Base-by-base conservation (phyloP, 2,329 filamentous ascomycete species). In the Coleophoma crateriformis region DNA sequence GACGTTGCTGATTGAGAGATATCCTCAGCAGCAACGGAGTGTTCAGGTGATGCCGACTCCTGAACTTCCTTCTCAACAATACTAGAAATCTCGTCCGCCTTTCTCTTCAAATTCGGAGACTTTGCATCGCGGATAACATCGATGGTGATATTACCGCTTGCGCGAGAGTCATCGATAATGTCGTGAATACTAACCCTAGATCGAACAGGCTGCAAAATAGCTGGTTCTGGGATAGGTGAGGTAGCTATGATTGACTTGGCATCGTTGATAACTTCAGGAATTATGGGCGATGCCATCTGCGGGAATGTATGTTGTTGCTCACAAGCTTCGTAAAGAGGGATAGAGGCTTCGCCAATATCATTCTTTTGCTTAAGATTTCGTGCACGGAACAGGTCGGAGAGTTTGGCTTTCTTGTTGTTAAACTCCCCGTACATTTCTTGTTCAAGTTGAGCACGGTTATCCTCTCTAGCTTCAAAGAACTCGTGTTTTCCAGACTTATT, bases 381-480 rank as follows among this genome's bases (percentile, higher is more conserved):
- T 14, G 13, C n/a, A 42, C 13, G 13, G 7, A 15, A 14, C 13
- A 17, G 22, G 15, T 14, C 13, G 6, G 15, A 19, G 2, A 19
- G 7, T 7, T 8, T 42, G 14, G 8, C 10, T 19, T 15, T 42
- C 19, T 19, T 38, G 27, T 10, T 27, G 27, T 27, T 27, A 7
- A 27, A 27, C 5, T 27, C 27, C 6, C 27, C 27, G 27, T 27
- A 4, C 27, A 27, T 27, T 27, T 27, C 27, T 7, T 27, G 27
- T 37, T 27, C 42, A 11, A 59, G 43, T 27, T 54, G 59, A 5
- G 54, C 50, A 37, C 59, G 60, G 33, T 65, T 65, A 8, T 54
- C 49, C 43, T 65, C 60, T 54, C 63, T 52, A 15, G 63, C 63
- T 43, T 58, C 58, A 33, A 65, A 65, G 46, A 62, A 65, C 17